Base-by-base conservation (phyloP, 768 basidiomycete genomes). In the Leccinum sublutescens region DNA sequence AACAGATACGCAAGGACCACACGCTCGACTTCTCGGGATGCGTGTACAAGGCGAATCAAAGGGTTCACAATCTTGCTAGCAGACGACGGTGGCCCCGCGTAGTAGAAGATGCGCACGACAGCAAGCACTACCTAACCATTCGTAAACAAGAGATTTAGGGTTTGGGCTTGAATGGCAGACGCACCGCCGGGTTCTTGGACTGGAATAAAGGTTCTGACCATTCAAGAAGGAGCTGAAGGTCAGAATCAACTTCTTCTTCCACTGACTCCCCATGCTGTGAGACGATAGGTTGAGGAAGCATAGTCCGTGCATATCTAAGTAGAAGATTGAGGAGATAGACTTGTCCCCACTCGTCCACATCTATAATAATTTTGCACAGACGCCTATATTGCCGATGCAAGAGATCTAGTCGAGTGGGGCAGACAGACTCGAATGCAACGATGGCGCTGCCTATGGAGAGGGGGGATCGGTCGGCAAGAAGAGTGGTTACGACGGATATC, bases 331-430 rank as follows among this genome's bases (percentile, higher is more conserved):
- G 79, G 19, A 94, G 73, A 50, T 87, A 84, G 6, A 89, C 84
- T 72, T 98, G 97, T 0, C 94, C 95, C 97, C 97, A 99, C 71
- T 97, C 96, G 66, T 99, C 97, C 4, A 89, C 87, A 66, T 99
- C 95, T 34, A 93, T 81, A 2, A 98, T 77, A n/a, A 90, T 78
- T 47, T 82, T 80, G 69, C 94, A 97, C 31, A 95, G 77, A 27
- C 91, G 85, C 23, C 95, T 81, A 66, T 91, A 99, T 64, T 97
- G 91, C 17, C 82, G 81, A 67, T 99, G 97, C 2, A 99, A 74
- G 12, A 97, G 84, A 67, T 96, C 93, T 12, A 95, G 81, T 49
- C 89, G 82, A 0, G 89, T 87, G 0, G 94, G 92, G 68, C 92
- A 95, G n/a, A 98, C 83, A 0, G 84, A 81, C 59, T 89, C 83